Evolutionary conservation across 163 green algal genomes (phyloP).

Genomic region (Chlamydomonas reinhardtii): DNA sequence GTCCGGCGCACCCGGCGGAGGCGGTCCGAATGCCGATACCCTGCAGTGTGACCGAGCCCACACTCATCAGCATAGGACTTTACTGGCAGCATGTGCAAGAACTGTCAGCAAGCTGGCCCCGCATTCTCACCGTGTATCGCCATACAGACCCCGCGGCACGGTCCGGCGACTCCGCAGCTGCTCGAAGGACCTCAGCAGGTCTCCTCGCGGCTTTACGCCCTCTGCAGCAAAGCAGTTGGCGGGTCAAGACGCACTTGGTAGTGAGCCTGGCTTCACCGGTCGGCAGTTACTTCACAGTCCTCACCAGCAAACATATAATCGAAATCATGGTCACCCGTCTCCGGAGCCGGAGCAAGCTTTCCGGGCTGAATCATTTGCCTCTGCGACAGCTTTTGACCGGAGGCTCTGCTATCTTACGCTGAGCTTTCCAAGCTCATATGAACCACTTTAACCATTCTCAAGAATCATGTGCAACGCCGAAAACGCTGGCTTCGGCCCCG

Average conservation of each 20-base stretch:
- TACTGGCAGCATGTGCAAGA: no score
- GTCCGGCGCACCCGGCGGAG: no score
- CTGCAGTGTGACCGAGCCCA: no score
- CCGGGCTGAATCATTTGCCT: constrained; percentile 11
- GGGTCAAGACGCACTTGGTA: background rate
- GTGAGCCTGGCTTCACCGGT: background rate
- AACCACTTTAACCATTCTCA: no score
- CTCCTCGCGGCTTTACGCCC: background rate
- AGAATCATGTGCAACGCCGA: no score
- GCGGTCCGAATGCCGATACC: no score
- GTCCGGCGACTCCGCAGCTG: background rate
- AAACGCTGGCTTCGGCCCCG: no score
- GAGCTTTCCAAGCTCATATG: no score
- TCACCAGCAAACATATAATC: constrained; percentile 35
- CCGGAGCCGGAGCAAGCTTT: constrained; percentile 14
- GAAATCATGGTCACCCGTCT: constrained; percentile 26
- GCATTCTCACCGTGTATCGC: constrained; percentile 4
- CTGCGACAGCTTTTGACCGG: background rate
- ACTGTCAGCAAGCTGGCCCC: no score
- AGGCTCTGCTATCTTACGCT: no score
- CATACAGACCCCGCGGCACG: background rate
- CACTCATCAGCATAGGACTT: no score
- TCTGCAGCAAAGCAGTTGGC: background rate
- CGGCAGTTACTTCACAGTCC: background rate
- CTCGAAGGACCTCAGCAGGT: constrained; percentile 31